Evolutionary conservation across 169 alveolate species (phyloP), one percentile per base, ranked within the genome.

Genomic region (Eimeria tenella): DNA sequence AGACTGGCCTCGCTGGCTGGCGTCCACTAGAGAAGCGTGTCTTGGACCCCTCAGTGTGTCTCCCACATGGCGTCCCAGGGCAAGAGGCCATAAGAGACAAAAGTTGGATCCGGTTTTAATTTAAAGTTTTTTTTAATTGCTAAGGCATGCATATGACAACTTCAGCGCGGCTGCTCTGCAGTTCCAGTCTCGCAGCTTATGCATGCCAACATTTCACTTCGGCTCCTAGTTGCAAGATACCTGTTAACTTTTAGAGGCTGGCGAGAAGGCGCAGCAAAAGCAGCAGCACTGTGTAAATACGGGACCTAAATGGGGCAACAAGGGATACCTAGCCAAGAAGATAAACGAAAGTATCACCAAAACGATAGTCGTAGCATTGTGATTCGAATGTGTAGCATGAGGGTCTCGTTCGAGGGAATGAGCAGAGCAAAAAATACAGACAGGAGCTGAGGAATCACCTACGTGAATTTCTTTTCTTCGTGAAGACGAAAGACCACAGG

Each of bases 11-110:
- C 1, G 74, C 74, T 56, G 65, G 88, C 71, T 81, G 89, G 73
- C 19, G 89, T 81, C 89, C 89, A 81, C 89, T 81, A 73, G 89
- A 23, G 89, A 73, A 52, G 70, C 73, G 56, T 21, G 56, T 58
- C 73, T 3, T 58, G 73, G 71, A 53, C 73, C 52, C 74, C 73
- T 53, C 55, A 65, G 31, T 50, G 9, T 56, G 58, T 17, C 42
- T 21, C 13, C 42, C 42, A 31, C 42, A 31, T 31, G 42, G 42
- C 42, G 42, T 31, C 42, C 4, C 68, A 58, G 68, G 68, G 68
- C 19, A 17, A 58, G 68, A 58, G 68, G 68, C 3, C 68, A 58
- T 58, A 58, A 58, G 21, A 17, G 21, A 58, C 42, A 31, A 31
- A 31, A 31, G 42, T 31, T 31, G 42, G 2, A 31, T 31, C 42